These are phyloP conservation scores for Malus hybrid DNA, from an alignment of 331 rosid species.

Conservation along the genomic window DNA sequence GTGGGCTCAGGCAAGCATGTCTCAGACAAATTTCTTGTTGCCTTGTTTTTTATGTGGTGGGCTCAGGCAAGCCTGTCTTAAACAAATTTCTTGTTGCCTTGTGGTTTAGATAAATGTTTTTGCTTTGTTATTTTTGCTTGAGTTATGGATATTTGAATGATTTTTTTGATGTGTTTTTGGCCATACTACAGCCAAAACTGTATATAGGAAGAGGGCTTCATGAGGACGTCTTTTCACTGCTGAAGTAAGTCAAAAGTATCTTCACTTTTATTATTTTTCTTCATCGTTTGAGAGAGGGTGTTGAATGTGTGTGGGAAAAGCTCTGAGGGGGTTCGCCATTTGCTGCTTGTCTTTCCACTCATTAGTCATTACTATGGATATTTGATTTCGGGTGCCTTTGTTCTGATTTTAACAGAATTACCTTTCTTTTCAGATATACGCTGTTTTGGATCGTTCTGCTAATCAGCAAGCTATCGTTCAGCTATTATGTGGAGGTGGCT, in stretches of 20 bases:
- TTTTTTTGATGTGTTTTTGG: slow-evolving; percentile 14
- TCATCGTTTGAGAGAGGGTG: slow-evolving; percentile 2
- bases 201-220: slow-evolving; percentile 93
- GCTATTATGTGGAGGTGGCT: slow-evolving; percentile 96
- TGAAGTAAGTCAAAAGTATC: slow-evolving; percentile 52
- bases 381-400: neutral
- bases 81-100: neutral
- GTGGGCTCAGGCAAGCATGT: slow-evolving; percentile 91
- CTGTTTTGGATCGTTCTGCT: slow-evolving; percentile 89
- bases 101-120: neutral
- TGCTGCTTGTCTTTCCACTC: neutral
- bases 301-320: neutral
- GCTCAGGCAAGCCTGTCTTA: too few species aligned
- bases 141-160: neutral
- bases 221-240: slow-evolving; percentile 66
- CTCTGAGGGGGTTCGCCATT: neutral
- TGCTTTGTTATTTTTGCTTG: neutral
- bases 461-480: slow-evolving; percentile 91
- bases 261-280: slow-evolving; percentile 3
- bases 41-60: neutral
- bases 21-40: neutral
- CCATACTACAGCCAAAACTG: slow-evolving; percentile 75
- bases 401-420: slow-evolving; percentile 4
- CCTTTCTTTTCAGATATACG: slow-evolving; percentile 61
- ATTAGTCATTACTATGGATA: neutral